These are phyloP conservation scores for Apium graveolens DNA, from an alignment of 129 eudicot genomes.

Conservation along the genomic window DNA sequence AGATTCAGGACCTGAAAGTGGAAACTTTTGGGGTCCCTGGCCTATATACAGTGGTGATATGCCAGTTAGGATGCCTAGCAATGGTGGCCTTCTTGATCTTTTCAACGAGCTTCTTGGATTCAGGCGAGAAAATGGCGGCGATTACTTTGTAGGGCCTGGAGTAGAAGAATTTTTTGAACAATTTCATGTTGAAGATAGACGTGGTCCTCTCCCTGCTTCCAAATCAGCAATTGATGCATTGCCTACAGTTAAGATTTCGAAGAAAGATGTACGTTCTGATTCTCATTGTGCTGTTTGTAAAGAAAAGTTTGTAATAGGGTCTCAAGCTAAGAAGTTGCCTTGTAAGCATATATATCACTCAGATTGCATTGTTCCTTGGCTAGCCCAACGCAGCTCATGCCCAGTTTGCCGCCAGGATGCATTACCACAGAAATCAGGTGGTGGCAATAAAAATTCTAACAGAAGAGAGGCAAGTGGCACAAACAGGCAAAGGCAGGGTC, in stretches of 20 bases:
- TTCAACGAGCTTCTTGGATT: slow-evolving; percentile 52
- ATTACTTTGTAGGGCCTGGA: slow-evolving; percentile 67
- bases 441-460: slow-evolving; percentile 14
- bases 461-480: slow-evolving; percentile 4
- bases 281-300: slow-evolving; percentile 69
- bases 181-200: slow-evolving; percentile 31
- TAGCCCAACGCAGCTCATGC: slow-evolving; percentile 55
- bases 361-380: slow-evolving; percentile 74
- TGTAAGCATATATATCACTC: slow-evolving; percentile 72
- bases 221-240: slow-evolving; percentile 42
- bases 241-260: slow-evolving; percentile 49
- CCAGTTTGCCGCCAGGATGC: slow-evolving; percentile 75
- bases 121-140: slow-evolving; percentile 58
- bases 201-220: slow-evolving; percentile 51
- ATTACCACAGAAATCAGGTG: slow-evolving; percentile 16
- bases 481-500: slow-evolving; percentile 24
- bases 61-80: slow-evolving; percentile 57
- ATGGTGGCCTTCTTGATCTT: slow-evolving; percentile 47
- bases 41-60: slow-evolving; percentile 59
- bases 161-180: slow-evolving; percentile 60
- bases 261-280: slow-evolving; percentile 54
- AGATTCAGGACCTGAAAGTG: slow-evolving; percentile 26
- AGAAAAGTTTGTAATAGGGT: slow-evolving; percentile 53
- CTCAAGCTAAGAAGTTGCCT: slow-evolving; percentile 56
- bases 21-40: slow-evolving; percentile 49